Evolutionary conservation across 2,329 filamentous ascomycete genomes (phyloP), one percentile per base, ranked within the genome.

Genomic region (Aureobasidium pullulans): DNA sequence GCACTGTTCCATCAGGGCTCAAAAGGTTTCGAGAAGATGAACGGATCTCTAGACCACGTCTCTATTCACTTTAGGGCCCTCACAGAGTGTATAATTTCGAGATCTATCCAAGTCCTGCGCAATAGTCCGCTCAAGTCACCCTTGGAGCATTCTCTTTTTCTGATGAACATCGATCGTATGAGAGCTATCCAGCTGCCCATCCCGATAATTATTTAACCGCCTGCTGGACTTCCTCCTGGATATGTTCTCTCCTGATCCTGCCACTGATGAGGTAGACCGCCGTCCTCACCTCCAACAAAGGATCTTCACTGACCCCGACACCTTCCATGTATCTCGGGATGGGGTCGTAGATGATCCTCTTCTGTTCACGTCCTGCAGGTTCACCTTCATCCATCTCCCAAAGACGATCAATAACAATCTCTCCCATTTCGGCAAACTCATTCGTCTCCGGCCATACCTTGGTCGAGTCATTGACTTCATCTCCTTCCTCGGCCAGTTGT

Each of bases 321-420:
- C 62, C 62, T 29, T 64, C 57, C 34, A 64, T 64, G 40, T 64
- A 63, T 32, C 61, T 47, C 9, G 62, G 62, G 29, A 58, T 47
- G 31, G 62, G 62, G 47, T 63, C 61, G 37, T 50, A 61, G 13
- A 63, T 61, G 49, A 64, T 62, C 32, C 46, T 58, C 56, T 64
- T 49, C 61, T 62, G 62, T 11, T 62, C 62, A 13, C 59, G 19
- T 9, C 49, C 59, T n/a, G 47, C 54, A 7, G 46, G 29, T 15
- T 53, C 49, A 6, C 63, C 61, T 44, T 63, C 56, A 23, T 62
- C 47, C 34, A 36, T 36, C 13, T 36, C 13, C 34, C 34, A 36
- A 36, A 36, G 34, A 36, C 34, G 34, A 6, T 49, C 23, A 31
- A 49, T 31, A 1, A 49, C 23, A 49, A 49, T 49, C 46, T 49